Evolutionary conservation across 306 rosid genomes (phyloP).

Genomic region (Prosopis cineraria): DNA sequence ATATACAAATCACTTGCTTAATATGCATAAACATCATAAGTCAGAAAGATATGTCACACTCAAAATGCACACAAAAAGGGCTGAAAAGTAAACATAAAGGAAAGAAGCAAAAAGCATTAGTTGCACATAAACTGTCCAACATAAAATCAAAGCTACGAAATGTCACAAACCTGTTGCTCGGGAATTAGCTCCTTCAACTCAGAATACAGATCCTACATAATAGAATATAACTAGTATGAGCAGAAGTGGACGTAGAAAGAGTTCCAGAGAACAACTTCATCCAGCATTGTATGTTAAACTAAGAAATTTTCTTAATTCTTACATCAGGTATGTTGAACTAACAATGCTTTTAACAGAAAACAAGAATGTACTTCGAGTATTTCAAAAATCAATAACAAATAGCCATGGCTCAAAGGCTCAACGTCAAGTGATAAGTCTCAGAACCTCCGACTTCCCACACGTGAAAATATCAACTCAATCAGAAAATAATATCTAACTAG

Average conservation of each 20-base stretch:
- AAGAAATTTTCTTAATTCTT: not conserved
- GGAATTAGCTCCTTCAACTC: conserved; percentile 88
- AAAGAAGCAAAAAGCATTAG: not conserved
- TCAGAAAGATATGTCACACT: not conserved
- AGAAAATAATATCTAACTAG: not conserved
- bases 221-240: conserved; percentile 21
- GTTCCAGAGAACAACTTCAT: conserved; percentile 14
- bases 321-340: not conserved
- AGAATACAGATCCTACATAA: conserved; percentile 80
- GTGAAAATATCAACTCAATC: not conserved
- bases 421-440: not conserved
- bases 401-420: not conserved
- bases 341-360: not conserved
- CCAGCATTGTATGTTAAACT: not conserved
- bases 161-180: conserved; percentile 74
- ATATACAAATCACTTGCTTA: not conserved
- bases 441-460: not conserved
- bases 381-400: not conserved
- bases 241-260: conserved; percentile 9
- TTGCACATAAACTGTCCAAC: conserved; percentile 26
- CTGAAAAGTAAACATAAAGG: not conserved
- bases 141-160: conserved; percentile 29
- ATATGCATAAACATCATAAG: conserved; percentile 9
- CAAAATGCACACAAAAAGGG: conserved; percentile 20
- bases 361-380: not conserved